These are phyloP conservation scores for Isatis tinctoria DNA, from an alignment of 345 rosid genomes.

Conservation along the genomic window DNA sequence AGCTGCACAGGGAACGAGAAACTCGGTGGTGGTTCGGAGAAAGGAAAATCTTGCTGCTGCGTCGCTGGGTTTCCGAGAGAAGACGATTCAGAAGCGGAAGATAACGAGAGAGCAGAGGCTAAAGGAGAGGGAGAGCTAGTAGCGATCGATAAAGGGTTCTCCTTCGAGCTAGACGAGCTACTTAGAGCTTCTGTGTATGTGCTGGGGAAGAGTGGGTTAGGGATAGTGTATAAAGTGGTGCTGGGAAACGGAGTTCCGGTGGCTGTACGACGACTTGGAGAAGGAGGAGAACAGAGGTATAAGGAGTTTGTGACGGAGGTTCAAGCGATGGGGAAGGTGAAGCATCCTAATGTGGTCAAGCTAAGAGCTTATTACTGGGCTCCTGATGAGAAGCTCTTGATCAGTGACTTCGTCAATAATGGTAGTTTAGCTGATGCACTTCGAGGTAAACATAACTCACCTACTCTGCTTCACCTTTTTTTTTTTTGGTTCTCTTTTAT, in stretches of 20 bases:
- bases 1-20: conserved; percentile 78
- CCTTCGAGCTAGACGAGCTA: conserved; percentile 87
- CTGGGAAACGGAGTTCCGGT: conserved; percentile 92
- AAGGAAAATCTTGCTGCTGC: conserved; percentile 30
- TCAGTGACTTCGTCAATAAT: conserved; percentile 82
- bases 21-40: conserved; percentile 49
- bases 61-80: conserved; percentile 30
- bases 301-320: conserved; percentile 88
- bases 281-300: conserved; percentile 92
- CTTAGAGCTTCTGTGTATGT: conserved; percentile 96
- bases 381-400: conserved; percentile 90
- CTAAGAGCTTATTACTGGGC: conserved; percentile 99
- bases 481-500: background rate
- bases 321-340: conserved; percentile 83
- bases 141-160: conserved; percentile 88
- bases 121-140: conserved; percentile 77
- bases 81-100: conserved; percentile 72
- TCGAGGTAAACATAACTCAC: conserved; percentile 42
- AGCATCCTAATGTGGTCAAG: conserved; percentile 91
- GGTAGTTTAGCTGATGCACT: conserved; percentile 88
- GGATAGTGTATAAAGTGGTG: conserved; percentile 96
- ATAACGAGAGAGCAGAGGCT: conserved; percentile 38
- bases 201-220: conserved; percentile 93
- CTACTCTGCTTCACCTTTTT: background rate
- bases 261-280: conserved; percentile 91